Conservation (phyloP, 768 basidiomycete genomes). For the Hygrophorus pudorinus region DNA sequence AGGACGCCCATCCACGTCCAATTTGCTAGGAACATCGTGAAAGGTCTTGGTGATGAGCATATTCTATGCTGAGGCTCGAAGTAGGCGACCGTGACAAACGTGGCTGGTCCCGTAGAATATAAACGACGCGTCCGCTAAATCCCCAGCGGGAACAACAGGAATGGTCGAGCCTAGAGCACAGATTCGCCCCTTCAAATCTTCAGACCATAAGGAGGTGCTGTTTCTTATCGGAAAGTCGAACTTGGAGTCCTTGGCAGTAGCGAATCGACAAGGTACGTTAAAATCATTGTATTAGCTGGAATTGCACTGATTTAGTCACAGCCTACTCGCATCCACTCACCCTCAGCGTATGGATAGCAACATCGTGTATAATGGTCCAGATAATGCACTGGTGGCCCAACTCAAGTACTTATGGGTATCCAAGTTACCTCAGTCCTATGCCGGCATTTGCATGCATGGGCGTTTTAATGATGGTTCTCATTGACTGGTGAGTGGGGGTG, state of each 20-base stretch:
- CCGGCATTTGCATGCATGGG: slow-evolving; percentile 57
- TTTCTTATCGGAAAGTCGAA: slow-evolving; percentile 57
- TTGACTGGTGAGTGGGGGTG: slow-evolving; percentile 52
- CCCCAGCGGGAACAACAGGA: background rate
- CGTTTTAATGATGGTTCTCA: slow-evolving; percentile 51
- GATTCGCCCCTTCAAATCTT: slow-evolving; percentile 42
- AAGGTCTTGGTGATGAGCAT: slow-evolving; percentile 82
- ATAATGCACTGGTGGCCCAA: slow-evolving; percentile 63
- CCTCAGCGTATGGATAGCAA: slow-evolving; percentile 48
- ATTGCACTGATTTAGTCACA: slow-evolving; percentile 14
- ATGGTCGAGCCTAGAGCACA: slow-evolving; percentile 34
- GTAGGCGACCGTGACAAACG: background rate
- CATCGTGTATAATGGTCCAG: slow-evolving; percentile 50
- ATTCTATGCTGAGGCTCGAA: background rate
- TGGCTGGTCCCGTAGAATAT: background rate
- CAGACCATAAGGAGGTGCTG: slow-evolving; percentile 50
- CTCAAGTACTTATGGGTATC: slow-evolving; percentile 22
- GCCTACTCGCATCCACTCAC: slow-evolving; percentile 51
- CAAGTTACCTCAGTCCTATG: slow-evolving; percentile 49
- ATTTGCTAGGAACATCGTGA: slow-evolving; percentile 66
- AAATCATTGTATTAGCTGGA: background rate
- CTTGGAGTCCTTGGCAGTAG: slow-evolving; percentile 58
- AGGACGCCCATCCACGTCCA: slow-evolving; percentile 47
- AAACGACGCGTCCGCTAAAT: background rate
- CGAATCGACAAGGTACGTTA: slow-evolving; percentile 48